Conservation (phyloP, 2,329 filamentous ascomycete species). For the Aspergillus unguis region DNA sequence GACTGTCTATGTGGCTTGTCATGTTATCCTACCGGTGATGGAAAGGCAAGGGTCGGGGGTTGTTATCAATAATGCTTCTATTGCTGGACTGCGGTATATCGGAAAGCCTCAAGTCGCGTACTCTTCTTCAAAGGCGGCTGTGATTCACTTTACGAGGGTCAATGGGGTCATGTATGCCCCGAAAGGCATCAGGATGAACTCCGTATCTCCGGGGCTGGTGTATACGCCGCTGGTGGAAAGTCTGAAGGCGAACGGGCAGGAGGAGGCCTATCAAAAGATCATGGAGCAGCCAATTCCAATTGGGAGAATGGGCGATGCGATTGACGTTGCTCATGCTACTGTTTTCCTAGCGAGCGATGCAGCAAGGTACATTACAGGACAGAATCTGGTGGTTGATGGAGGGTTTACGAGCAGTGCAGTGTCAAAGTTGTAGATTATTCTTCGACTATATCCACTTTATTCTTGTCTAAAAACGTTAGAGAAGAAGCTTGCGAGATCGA, state of each 20-base stretch:
- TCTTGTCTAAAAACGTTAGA: background rate
- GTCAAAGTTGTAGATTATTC: conserved; percentile 1
- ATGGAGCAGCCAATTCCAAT: conserved; percentile 28
- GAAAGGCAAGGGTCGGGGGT: conserved; percentile 28
- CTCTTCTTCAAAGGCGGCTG: conserved; percentile 50
- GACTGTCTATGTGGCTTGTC: conserved; percentile 53
- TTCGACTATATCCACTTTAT: conserved; percentile 6
- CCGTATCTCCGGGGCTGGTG: conserved; percentile 56
- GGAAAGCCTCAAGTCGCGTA: conserved; percentile 49
- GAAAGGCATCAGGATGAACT: conserved; percentile 47
- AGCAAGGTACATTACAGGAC: conserved; percentile 35
- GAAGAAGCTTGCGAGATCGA: background rate
- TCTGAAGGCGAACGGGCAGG: conserved; percentile 46
- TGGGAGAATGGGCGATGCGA: conserved; percentile 32
- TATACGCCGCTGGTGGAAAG: conserved; percentile 52
- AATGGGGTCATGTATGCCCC: conserved; percentile 46
- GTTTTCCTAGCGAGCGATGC: conserved; percentile 31
- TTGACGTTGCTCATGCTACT: conserved; percentile 35
- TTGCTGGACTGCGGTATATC: conserved; percentile 29
- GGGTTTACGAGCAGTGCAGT: conserved; percentile 23
- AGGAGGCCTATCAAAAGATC: conserved; percentile 37
- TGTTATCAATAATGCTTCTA: conserved; percentile 50
- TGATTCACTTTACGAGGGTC: conserved; percentile 50
- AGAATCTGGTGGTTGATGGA: conserved; percentile 37
- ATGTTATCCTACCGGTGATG: conserved; percentile 32